These are phyloP conservation scores for Hylodesmum podocarpum DNA, from an alignment of 306 rosid species.

Conservation along the genomic window DNA sequence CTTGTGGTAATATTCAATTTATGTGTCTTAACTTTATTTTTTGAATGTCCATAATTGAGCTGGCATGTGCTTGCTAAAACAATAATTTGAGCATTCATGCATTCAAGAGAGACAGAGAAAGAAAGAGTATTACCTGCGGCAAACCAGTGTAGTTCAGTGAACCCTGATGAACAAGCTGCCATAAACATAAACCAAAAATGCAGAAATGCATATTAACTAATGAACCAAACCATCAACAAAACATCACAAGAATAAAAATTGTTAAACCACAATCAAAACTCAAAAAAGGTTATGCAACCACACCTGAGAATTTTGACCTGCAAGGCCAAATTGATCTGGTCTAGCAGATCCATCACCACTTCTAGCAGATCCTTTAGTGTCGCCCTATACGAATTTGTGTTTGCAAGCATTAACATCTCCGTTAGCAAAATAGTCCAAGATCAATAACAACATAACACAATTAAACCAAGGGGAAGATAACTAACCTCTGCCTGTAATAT, in stretches of 20 bases:
- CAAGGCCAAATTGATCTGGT: conserved; percentile 57
- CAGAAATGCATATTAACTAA: conserved; percentile 13
- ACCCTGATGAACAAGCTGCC: conserved; percentile 72
- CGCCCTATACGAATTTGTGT: conserved; percentile 64
- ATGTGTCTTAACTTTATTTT: neutral
- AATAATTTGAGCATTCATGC: neutral
- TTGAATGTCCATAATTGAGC: conserved; percentile 1
- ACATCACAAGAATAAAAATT: conserved; percentile 1
- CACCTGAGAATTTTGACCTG: conserved; percentile 79
- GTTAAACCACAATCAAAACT: neutral
- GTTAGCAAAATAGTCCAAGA: neutral
- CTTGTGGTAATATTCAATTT: neutral
- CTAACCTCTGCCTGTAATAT: conserved; percentile 75
- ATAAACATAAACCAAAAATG: conserved; percentile 28
- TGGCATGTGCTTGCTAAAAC: neutral
- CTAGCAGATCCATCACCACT: conserved; percentile 73
- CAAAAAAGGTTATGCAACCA: conserved; percentile 19
- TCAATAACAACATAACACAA: neutral
- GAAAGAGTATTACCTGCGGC: conserved; percentile 64
- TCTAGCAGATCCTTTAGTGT: conserved; percentile 81
- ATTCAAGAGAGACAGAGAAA: conserved; percentile 23
- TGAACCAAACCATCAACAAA: neutral
- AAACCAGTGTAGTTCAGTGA: conserved; percentile 58
- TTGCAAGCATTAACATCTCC: conserved; percentile 25
- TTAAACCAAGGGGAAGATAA: conserved; percentile 15